Conservation (phyloP, 1,284 basidiomycete genomes). For the Irpex rosettiformis region DNA sequence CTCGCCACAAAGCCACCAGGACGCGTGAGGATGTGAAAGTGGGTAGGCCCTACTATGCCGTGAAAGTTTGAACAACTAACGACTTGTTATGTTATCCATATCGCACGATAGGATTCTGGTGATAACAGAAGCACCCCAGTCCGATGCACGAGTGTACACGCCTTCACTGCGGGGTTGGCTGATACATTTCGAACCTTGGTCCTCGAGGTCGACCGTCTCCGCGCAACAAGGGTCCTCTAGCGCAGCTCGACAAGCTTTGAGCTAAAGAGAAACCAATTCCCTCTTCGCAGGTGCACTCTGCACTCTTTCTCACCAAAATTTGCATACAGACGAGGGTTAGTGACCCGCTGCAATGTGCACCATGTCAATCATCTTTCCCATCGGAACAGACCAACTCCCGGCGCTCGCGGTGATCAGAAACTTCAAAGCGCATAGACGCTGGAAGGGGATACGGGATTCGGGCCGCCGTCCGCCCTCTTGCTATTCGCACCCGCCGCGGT, state of each 20-base stretch:
- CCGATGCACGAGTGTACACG: neutral
- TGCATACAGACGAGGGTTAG: neutral
- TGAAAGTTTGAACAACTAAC: neutral
- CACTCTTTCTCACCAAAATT: neutral
- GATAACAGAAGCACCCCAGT: neutral
- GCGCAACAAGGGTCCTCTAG: neutral
- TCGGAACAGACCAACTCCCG: neutral
- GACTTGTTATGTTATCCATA: neutral
- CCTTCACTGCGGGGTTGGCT: neutral
- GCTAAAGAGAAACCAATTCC: neutral
- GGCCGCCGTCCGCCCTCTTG: neutral
- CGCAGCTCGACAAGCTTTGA: neutral
- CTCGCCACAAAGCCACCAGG: neutral
- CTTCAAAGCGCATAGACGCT: neutral
- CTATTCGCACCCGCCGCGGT: neutral
- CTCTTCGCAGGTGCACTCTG: neutral
- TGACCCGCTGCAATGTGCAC: neutral
- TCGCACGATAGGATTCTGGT: neutral
- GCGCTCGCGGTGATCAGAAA: slow-evolving; percentile 1
- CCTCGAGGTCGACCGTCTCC: neutral
- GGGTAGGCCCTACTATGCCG: neutral
- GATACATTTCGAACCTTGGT: slow-evolving; percentile 1
- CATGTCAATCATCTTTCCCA: slow-evolving; percentile 1
- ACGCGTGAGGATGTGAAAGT: neutral
- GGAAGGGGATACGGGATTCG: neutral